Evolutionary conservation across 129 eudicot genomes (phyloP).

Genomic region (Chrysanthemum makinoi): DNA sequence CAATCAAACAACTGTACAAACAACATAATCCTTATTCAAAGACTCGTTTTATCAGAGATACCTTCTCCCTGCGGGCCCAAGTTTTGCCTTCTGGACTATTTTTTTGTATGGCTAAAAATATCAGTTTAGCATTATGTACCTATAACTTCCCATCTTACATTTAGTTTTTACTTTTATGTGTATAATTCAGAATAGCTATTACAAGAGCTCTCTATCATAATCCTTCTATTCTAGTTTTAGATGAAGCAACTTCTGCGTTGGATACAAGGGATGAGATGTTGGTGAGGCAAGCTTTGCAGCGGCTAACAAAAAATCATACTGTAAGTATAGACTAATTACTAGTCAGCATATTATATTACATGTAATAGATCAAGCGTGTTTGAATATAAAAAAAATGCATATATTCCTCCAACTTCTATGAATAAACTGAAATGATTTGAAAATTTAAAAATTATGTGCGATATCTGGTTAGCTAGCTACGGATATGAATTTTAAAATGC

Average conservation of each 20-base stretch:
- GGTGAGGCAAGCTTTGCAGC: conserved; percentile 92
- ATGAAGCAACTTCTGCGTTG: conserved; percentile 96
- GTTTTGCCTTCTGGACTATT: background rate
- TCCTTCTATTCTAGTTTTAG: conserved; percentile 75
- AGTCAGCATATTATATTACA: background rate
- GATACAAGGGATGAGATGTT: conserved; percentile 81
- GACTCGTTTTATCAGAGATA: background rate
- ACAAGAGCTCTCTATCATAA: conserved; percentile 93
- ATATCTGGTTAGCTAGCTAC: no score
- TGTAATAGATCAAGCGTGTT: no score
- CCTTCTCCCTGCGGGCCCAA: background rate
- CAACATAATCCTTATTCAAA: background rate
- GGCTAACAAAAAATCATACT: conserved; percentile 65
- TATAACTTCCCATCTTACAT: conserved; percentile 1
- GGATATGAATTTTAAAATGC: no score
- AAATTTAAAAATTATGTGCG: no score
- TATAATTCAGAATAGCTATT: conserved; percentile 69
- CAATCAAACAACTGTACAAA: no score
- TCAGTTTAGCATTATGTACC: background rate
- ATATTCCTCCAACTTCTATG: no score
- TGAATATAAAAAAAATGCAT: no score
- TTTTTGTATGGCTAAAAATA: background rate
- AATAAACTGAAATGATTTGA: no score
- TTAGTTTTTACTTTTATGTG: background rate
- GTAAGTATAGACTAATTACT: conserved; percentile 37